Conservation (phyloP, 2,329 filamentous ascomycete genomes). For the Colletotrichum ledebouriae region DNA sequence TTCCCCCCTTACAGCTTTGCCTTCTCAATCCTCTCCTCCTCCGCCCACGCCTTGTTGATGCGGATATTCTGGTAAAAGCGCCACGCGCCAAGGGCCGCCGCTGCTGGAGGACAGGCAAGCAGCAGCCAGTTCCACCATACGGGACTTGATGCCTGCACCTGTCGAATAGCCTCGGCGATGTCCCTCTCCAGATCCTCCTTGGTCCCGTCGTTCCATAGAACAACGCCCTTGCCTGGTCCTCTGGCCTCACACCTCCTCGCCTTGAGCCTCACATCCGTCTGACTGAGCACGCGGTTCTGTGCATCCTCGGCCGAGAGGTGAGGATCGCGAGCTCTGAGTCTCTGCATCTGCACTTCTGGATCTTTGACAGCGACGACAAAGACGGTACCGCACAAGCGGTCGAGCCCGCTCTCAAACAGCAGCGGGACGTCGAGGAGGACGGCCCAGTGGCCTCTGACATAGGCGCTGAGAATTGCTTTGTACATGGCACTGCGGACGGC, state of each 20-base stretch:
- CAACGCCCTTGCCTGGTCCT: constrained; percentile 75
- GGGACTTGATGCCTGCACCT: constrained; percentile 74
- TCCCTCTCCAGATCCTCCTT: constrained; percentile 77
- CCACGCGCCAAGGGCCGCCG: constrained; percentile 76
- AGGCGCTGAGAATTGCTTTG: constrained; percentile 77
- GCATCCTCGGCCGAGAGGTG: constrained; percentile 90
- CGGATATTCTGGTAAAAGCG: constrained; percentile 79
- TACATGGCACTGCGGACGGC: constrained; percentile 89
- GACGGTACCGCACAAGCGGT: constrained; percentile 86
- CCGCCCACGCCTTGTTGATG: constrained; percentile 79
- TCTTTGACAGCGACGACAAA: constrained; percentile 89
- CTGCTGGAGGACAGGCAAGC: constrained; percentile 80
- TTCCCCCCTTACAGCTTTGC: constrained; percentile 53
- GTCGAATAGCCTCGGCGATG: constrained; percentile 74
- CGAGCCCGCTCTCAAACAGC: constrained; percentile 89
- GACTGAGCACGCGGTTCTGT: constrained; percentile 85
- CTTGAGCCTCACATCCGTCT: constrained; percentile 89
- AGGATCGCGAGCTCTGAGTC: constrained; percentile 80
- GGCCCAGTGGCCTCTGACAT: constrained; percentile 84
- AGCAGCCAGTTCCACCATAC: constrained; percentile 86
- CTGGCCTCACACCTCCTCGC: constrained; percentile 79
- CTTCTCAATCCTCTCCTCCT: constrained; percentile 63
- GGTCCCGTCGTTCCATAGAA: constrained; percentile 91
- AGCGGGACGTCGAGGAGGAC: constrained; percentile 94
- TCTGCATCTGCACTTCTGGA: constrained; percentile 83